Percentiles rank a stretch among this genome's conserved stretches.
Conservation (phyloP, 2,329 filamentous ascomycete species). For the Zymoseptoria ardabiliae region DNA sequence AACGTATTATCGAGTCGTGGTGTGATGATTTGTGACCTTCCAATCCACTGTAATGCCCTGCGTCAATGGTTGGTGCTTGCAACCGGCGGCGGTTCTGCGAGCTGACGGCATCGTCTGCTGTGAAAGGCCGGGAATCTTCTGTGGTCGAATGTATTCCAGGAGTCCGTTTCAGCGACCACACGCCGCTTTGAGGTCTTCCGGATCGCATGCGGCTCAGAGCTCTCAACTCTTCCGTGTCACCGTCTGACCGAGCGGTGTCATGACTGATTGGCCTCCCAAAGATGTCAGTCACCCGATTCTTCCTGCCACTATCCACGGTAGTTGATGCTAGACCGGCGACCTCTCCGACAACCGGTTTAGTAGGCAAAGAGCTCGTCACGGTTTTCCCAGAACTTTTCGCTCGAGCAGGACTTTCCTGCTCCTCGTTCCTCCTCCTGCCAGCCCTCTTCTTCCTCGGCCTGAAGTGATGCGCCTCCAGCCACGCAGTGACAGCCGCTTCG, state of each 20-base stretch:
- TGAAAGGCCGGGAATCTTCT: not conserved
- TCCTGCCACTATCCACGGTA: not conserved
- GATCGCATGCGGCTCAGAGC: not conserved
- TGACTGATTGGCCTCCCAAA: not conserved
- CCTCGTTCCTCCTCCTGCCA: constrained; percentile 7
- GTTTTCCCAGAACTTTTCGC: not conserved
- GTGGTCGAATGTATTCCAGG: not conserved
- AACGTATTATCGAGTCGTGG: not conserved
- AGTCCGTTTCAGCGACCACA: not conserved
- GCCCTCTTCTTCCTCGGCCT: constrained; percentile 40
- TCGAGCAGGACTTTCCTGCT: constrained; percentile 1
- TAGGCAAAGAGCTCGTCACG: not conserved
- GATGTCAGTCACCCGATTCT: not conserved
- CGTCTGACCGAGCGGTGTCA: not conserved
- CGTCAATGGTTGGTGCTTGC: not conserved
- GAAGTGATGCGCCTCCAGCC: constrained; percentile 66
- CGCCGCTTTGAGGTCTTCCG: not conserved
- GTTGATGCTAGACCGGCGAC: not conserved
- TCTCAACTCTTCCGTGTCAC: not conserved
- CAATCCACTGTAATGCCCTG: not conserved
- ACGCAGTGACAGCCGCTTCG: constrained; percentile 61
- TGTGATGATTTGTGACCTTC: not conserved
- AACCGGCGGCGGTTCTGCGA: not conserved
- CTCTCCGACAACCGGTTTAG: not conserved
- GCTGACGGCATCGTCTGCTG: not conserved